Evolutionary conservation across 805 yeast species (phyloP).

Genomic region (Kuraishia ogatae): DNA sequence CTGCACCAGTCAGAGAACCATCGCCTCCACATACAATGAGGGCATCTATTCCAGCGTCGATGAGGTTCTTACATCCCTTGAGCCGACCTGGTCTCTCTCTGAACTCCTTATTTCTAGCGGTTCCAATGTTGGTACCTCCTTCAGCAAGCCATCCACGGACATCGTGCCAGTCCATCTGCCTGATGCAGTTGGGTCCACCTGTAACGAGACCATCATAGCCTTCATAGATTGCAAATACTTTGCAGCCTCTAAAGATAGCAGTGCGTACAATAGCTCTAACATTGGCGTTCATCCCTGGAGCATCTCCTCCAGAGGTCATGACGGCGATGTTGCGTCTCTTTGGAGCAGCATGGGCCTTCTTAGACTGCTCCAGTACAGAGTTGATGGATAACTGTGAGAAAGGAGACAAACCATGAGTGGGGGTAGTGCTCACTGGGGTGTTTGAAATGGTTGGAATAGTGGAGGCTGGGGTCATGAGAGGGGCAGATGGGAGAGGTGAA

Average conservation of each 20-base stretch:
- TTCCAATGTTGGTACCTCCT: conserved; percentile 77
- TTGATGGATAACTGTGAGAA: conserved; percentile 6
- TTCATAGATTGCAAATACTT: conserved; percentile 60
- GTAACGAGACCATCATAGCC: conserved; percentile 68
- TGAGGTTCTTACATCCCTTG: conserved; percentile 54
- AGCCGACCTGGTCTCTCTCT: conserved; percentile 60
- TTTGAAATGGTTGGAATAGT: neutral
- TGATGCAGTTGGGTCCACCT: conserved; percentile 49
- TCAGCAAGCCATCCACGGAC: conserved; percentile 61
- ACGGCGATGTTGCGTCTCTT: conserved; percentile 48
- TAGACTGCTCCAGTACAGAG: conserved; percentile 3
- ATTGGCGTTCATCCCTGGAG: conserved; percentile 75
- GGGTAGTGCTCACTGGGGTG: conserved; percentile 6
- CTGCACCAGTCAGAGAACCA: conserved; percentile 79
- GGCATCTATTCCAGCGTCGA: conserved; percentile 67
- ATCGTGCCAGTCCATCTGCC: conserved; percentile 62
- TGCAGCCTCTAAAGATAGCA: conserved; percentile 56
- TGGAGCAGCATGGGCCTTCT: neutral
- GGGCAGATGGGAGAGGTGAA: neutral
- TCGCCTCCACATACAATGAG: conserved; percentile 79
- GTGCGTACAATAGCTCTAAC: conserved; percentile 68
- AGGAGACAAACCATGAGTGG: conserved; percentile 2
- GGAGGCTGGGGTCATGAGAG: neutral
- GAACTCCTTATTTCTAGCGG: conserved; percentile 66
- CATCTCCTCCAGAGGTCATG: conserved; percentile 79